Percentiles rank a stretch among this genome's conserved stretches.
Evolutionary conservation across 139 green algal genomes (phyloP).

Genomic region (Picochlorum sp.): DNA sequence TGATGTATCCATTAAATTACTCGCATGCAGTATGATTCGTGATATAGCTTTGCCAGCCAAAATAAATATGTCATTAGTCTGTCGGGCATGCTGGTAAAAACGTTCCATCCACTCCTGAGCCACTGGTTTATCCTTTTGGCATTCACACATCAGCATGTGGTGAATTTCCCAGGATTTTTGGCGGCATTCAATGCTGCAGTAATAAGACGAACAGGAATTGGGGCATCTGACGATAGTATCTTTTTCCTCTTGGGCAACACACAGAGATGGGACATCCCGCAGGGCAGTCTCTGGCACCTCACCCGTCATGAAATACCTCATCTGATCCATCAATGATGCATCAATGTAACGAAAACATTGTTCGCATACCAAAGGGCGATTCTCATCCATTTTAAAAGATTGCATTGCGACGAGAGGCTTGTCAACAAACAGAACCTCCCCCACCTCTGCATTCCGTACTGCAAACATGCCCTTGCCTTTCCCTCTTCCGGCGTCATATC

Average conservation of each 20-base stretch:
- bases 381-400: background rate
- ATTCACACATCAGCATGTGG: background rate
- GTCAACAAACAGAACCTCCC: constrained; percentile 8
- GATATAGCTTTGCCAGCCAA: constrained; percentile 7
- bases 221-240: background rate
- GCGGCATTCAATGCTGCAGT: constrained; percentile 6
- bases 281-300: too few relatives aligned
- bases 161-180: background rate
- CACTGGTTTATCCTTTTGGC: background rate
- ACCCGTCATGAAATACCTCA: background rate
- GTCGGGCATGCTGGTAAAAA: constrained; percentile 5
- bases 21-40: background rate
- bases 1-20: background rate
- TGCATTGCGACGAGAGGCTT: constrained; percentile 7
- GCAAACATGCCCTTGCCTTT: constrained; percentile 17
- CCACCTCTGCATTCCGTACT: background rate
- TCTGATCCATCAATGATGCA: background rate
- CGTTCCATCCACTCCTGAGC: background rate
- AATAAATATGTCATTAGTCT: constrained; percentile 16
- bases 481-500: background rate
- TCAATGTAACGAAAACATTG: background rate
- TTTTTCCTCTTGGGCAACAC: too few relatives aligned
- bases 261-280: too few relatives aligned
- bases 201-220: background rate
- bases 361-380: background rate